Base-by-base conservation (phyloP, 1,139 yeast genomes). In the Kodamaea ohmeri region DNA sequence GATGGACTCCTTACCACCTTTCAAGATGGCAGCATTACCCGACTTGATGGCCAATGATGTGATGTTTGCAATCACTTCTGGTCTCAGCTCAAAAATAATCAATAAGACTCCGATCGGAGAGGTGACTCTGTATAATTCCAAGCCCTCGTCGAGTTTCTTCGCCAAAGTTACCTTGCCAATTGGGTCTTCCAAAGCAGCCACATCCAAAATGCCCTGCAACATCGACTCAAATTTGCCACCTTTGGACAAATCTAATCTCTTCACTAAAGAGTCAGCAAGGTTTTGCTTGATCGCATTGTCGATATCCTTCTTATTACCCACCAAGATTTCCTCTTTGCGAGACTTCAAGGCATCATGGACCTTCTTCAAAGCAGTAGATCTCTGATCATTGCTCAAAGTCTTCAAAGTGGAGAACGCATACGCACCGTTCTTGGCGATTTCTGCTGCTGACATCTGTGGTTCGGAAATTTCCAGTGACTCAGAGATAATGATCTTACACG, bases 51-150 rank as follows among this genome's bases (percentile, higher is more conserved):
- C 96, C 55, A 94, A 71, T 0, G 98, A 95, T 9, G 97, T 83
- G 54, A 94, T 92, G 59, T 94, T 94, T 39, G 98, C 98, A 66
- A 94, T 92, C 12, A 94, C 98, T 58, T 94, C 99, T 21, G 99
- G 99, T 53, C 99, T 78, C 28, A 96, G 82, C 63, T 94, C 99
- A 57, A 94, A 94, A 43, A 94, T 94, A 36, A 94, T 90, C 46
- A 94, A 71, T 37, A 94, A 62, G 0, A 89, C 97, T 11, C 99
- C 99, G 6, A 94, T 89, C 12, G 98, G 98, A 21, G 96, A 84
- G 4, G 96, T 83, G 11, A 92, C 74, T 52, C 96, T 69, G 60
- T 80, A 84, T 45, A 94, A 68, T 38, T 81, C 83, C 49, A 94
- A 74, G 5, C 87, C 95, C 35, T 88, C 95, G 58, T 94, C 99